These are phyloP conservation scores for Fusarium avenaceum DNA, from an alignment of 2,329 filamentous ascomycete species.

Conservation along the genomic window DNA sequence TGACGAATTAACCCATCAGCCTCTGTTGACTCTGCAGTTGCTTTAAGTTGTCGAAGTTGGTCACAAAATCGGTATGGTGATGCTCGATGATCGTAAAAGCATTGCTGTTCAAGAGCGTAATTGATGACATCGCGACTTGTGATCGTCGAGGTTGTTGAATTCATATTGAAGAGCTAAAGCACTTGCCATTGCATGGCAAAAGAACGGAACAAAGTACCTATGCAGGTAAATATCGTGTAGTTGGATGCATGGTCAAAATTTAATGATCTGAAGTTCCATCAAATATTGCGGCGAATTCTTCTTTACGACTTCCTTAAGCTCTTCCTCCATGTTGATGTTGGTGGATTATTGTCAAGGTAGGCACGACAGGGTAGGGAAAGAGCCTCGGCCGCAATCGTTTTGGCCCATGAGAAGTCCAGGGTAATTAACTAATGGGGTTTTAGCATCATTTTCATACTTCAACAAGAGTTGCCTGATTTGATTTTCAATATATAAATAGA, in stretches of 20 bases:
- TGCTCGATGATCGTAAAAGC: slow-evolving; percentile 46
- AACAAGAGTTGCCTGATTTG: neutral
- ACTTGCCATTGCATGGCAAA: neutral
- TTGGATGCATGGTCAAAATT: neutral
- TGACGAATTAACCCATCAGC: slow-evolving; percentile 44
- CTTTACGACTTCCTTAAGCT: neutral
- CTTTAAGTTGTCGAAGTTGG: slow-evolving; percentile 39
- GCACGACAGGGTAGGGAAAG: neutral
- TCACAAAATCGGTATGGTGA: slow-evolving; percentile 50
- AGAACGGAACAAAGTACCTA: neutral
- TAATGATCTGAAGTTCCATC: neutral
- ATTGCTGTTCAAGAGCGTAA: slow-evolving; percentile 48
- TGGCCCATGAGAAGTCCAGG: neutral
- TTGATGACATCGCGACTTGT: slow-evolving; percentile 37
- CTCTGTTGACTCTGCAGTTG: slow-evolving; percentile 15
- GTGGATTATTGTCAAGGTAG: neutral
- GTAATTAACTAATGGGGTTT: neutral
- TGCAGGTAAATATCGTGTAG: neutral
- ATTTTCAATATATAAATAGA: neutral
- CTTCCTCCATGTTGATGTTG: neutral
- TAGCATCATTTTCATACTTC: neutral
- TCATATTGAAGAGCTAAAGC: slow-evolving; percentile 10
- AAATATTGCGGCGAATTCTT: neutral
- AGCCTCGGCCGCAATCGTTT: neutral
- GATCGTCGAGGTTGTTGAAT: slow-evolving; percentile 1